These are phyloP conservation scores for Sergeia podlipaevii DNA, from an alignment of 208 protist genomes.

Conservation along the genomic window DNA sequence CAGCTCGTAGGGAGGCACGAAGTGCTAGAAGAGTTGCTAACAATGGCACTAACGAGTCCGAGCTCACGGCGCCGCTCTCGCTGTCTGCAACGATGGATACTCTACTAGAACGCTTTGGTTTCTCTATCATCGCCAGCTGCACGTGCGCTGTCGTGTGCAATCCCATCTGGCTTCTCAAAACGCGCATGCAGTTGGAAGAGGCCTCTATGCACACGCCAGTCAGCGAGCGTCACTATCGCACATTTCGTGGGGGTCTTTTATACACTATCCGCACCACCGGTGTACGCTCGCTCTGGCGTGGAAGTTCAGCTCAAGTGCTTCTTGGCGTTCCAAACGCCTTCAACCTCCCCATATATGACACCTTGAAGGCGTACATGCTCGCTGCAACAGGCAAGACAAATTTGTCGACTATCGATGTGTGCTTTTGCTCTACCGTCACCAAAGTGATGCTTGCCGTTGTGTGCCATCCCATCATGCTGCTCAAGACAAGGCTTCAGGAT, in stretches of 20 bases:
- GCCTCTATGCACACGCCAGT: background rate
- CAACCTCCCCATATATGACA: slow-evolving; percentile 81
- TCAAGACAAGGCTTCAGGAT: slow-evolving; percentile 87
- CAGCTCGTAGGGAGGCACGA: slow-evolving; percentile 12
- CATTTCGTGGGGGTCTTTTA: slow-evolving; percentile 54
- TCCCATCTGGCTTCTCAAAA: slow-evolving; percentile 90
- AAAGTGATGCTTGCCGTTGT: slow-evolving; percentile 53
- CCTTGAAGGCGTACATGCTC: slow-evolving; percentile 42
- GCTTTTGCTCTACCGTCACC: slow-evolving; percentile 51
- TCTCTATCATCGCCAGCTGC: slow-evolving; percentile 62
- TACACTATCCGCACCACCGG: slow-evolving; percentile 53
- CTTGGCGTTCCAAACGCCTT: slow-evolving; percentile 80
- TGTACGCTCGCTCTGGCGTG: slow-evolving; percentile 69
- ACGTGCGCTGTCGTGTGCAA: slow-evolving; percentile 64
- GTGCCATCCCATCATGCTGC: slow-evolving; percentile 59
- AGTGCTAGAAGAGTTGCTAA: background rate
- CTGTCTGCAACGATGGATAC: slow-evolving; percentile 15
- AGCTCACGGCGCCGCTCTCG: background rate
- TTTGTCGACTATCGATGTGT: slow-evolving; percentile 51
- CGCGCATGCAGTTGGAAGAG: slow-evolving; percentile 86
- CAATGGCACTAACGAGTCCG: background rate
- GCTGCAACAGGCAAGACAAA: slow-evolving; percentile 1
- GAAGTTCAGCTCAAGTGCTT: slow-evolving; percentile 70
- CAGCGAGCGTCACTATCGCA: slow-evolving; percentile 30
- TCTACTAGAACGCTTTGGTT: slow-evolving; percentile 44